These are phyloP conservation scores for Camellia granthamiana DNA, from an alignment of 148 eudicot species.

Conservation along the genomic window DNA sequence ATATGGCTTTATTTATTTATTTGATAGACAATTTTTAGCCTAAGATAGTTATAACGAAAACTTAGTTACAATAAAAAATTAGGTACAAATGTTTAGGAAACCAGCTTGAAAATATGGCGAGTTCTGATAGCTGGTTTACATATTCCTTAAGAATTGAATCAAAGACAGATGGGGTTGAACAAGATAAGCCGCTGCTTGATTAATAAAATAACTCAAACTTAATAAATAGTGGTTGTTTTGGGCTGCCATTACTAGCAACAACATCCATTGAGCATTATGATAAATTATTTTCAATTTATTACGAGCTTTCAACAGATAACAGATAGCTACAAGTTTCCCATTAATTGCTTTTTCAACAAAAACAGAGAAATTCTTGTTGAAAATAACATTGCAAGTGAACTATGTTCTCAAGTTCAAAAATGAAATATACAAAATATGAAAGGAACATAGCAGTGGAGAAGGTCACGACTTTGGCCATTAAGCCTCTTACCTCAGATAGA, in stretches of 20 bases:
- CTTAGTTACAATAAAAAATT: neutral
- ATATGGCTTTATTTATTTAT: neutral
- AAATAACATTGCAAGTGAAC: neutral
- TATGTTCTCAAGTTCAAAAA: neutral
- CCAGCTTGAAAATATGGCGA: neutral
- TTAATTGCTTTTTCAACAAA: neutral
- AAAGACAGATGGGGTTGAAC: neutral
- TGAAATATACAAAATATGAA: neutral
- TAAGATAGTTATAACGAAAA: neutral
- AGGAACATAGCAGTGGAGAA: neutral
- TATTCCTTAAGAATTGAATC: neutral
- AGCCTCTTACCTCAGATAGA: conserved; percentile 76
- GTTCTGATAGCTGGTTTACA: neutral
- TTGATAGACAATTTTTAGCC: neutral
- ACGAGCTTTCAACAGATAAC: neutral
- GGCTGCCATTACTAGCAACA: neutral
- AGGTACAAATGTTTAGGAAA: neutral
- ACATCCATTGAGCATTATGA: neutral
- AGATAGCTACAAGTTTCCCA: neutral
- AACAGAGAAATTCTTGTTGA: neutral
- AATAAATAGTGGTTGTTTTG: neutral
- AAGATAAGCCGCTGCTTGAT: too few species aligned
- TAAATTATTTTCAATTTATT: neutral
- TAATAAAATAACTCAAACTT: neutral
- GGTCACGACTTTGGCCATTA: neutral